Evolutionary conservation across 768 basidiomycete species (phyloP), one percentile per base, ranked within the genome.

Genomic region (Tephrocybe sp.): DNA sequence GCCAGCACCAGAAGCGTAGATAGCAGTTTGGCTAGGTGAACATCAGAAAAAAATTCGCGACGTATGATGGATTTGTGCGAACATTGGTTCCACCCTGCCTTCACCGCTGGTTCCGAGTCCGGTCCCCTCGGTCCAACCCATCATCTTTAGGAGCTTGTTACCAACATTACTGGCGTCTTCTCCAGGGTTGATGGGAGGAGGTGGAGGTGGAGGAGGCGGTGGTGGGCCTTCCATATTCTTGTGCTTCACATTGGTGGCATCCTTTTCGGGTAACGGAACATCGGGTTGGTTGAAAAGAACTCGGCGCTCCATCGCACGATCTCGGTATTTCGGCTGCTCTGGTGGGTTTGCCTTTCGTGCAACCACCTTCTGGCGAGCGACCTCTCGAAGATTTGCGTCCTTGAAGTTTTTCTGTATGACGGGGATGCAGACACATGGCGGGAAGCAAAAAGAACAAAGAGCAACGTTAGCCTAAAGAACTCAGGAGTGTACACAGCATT

Each of bases 51-150:
- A 24, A 16, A n/a, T 15, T 22, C 39, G 33, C 24, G 38, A 41
- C 8, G 55, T 31, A 42, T 13, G 31, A 37, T 7, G 21, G 6
- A 33, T 34, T 3, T 18, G 25, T 21, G 75, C 86, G 42, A 66
- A 88, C 84, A 97, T 83, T 11, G 94, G 94, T 48, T 94, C 91
- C 10, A 91, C 84, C 49, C 93, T 69, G 37, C 94, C 94, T 45
- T 91, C 88, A 3, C 88, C 88, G 40, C 77, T 77, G 6, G 82
- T 77, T 1, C 95, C 95, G 33, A 98, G 69, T 1, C 95, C 94
- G 13, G 79, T 83, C 5, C 94, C 94, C 59, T 88, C 88, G 54
- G 78, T 89, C 94, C 94, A 98, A 1, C 95, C 97, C 94, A 98
- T 97, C 82, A 95, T 94, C 66, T 92, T 91, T 54, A 98, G 66